A percentile compares a stretch with the other conserved stretches of the same genome.
phyloP scores from a whole-genome alignment of 352 stramenopile species.

The Pythium periplocum region DNA sequence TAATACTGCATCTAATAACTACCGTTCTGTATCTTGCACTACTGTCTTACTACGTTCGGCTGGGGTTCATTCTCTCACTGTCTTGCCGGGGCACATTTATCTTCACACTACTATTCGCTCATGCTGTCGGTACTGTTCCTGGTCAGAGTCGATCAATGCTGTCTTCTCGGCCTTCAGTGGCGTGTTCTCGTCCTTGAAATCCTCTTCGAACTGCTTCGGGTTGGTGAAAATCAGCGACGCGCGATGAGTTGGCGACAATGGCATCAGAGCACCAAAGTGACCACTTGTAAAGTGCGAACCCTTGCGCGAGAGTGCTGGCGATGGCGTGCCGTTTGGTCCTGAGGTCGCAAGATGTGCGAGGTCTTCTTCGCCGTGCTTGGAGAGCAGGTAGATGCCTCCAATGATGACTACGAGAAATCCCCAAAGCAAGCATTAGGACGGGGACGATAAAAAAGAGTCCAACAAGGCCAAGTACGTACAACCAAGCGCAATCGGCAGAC shows the following conservation, averaged over 20 bases:
- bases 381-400: slow-evolving; percentile 75
- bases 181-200: slow-evolving; percentile 36
- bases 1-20: slow-evolving; percentile 17
- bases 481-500: slow-evolving; percentile 61
- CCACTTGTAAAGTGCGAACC: slow-evolving; percentile 48
- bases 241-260: slow-evolving; percentile 56
- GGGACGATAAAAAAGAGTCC: no score
- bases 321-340: slow-evolving; percentile 17
- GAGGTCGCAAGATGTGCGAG: slow-evolving; percentile 20
- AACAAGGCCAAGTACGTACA: slow-evolving; percentile 34
- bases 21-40: no score
- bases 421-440: no score
- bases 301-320: slow-evolving; percentile 25
- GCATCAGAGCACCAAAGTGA: slow-evolving; percentile 79
- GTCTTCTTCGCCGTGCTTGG: slow-evolving; percentile 67
- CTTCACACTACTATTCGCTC: slow-evolving; percentile 16
- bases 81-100: no score
- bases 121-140: slow-evolving; percentile 16
- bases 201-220: slow-evolving; percentile 42
- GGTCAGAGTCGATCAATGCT: slow-evolving; percentile 18
- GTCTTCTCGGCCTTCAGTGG: slow-evolving; percentile 29
- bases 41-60: no score
- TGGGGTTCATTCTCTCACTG: no score
- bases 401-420: slow-evolving; percentile 57
- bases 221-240: slow-evolving; percentile 28